Conservation (phyloP, 2,329 filamentous ascomycete genomes). For the Paraconiothyrium brasiliense region DNA sequence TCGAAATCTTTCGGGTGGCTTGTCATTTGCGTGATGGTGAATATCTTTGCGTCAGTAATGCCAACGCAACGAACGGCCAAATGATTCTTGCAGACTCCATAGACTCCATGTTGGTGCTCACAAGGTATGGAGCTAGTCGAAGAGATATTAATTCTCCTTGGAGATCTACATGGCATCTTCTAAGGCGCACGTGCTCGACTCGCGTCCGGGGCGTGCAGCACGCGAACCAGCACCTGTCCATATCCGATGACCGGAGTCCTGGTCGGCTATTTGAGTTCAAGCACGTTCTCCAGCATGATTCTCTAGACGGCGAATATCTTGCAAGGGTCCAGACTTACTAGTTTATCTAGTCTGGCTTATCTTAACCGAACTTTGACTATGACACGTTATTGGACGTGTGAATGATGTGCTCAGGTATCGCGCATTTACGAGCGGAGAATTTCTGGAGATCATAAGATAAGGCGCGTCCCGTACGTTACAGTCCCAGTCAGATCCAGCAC, state of each 20-base stretch:
- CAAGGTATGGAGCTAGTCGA: not conserved
- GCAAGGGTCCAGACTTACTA: conserved; percentile 2
- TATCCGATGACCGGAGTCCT: not conserved
- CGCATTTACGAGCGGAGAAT: not conserved
- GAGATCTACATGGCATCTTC: not conserved
- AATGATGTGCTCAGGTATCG: conserved; percentile 4
- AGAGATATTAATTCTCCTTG: not conserved
- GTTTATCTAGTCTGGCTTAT: not conserved
- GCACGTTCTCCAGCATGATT: not conserved
- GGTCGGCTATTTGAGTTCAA: not conserved
- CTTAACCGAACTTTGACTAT: not conserved
- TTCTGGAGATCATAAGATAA: not conserved
- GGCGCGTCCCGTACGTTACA: not conserved
- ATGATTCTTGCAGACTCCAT: not conserved
- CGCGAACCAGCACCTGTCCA: not conserved
- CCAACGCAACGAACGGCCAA: no score
- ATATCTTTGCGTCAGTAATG: not conserved
- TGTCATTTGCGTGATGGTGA: not conserved
- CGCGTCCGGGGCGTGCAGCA: not conserved
- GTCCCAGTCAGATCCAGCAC: not conserved
- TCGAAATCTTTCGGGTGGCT: not conserved
- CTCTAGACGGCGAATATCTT: not conserved
- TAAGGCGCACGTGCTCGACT: not conserved
- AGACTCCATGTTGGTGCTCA: not conserved
- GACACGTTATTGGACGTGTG: not conserved